These are phyloP conservation scores for Sclerotinia sclerotiorum DNA, from an alignment of 2,329 filamentous ascomycete genomes.

Conservation along the genomic window DNA sequence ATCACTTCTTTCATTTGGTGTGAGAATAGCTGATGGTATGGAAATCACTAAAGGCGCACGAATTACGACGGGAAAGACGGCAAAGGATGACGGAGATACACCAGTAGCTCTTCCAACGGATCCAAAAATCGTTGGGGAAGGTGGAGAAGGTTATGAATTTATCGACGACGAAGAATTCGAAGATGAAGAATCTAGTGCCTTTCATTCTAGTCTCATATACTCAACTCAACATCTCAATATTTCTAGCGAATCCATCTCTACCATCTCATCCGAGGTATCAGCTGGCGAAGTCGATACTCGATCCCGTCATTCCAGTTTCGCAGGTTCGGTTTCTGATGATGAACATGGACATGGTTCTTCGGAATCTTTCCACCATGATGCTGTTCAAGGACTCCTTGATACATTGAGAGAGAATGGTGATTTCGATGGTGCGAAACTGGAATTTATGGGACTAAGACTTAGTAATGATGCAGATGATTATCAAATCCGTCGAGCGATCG, in stretches of 20 bases:
- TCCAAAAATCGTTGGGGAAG: slow-evolving; percentile 54
- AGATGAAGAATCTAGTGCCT: slow-evolving; percentile 55
- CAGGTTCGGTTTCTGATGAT: slow-evolving; percentile 68
- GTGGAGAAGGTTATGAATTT: slow-evolving; percentile 63
- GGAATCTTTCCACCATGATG: slow-evolving; percentile 80
- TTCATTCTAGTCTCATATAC: slow-evolving; percentile 50
- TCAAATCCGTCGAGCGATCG: slow-evolving; percentile 83
- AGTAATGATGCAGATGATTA: slow-evolving; percentile 86
- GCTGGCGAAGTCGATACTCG: slow-evolving; percentile 44
- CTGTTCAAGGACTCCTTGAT: slow-evolving; percentile 82
- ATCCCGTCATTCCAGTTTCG: slow-evolving; percentile 68
- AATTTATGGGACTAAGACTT: slow-evolving; percentile 91
- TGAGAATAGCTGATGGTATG: slow-evolving; percentile 65
- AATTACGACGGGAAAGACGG: slow-evolving; percentile 46
- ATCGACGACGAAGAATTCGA: slow-evolving; percentile 60
- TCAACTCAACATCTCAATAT: slow-evolving; percentile 41
- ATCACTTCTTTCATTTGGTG: slow-evolving; percentile 76
- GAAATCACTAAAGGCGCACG: slow-evolving; percentile 44
- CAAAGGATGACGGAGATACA: slow-evolving; percentile 40
- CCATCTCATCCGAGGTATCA: slow-evolving; percentile 56
- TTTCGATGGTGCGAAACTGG: slow-evolving; percentile 79
- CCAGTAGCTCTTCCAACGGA: slow-evolving; percentile 46
- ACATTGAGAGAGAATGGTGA: slow-evolving; percentile 75
- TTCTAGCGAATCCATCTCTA: slow-evolving; percentile 61
- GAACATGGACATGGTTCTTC: slow-evolving; percentile 46